Percentiles rank a stretch among this genome's conserved stretches.
Evolutionary conservation across 345 rosid genomes (phyloP).

Genomic region (Erucastrum elatum): DNA sequence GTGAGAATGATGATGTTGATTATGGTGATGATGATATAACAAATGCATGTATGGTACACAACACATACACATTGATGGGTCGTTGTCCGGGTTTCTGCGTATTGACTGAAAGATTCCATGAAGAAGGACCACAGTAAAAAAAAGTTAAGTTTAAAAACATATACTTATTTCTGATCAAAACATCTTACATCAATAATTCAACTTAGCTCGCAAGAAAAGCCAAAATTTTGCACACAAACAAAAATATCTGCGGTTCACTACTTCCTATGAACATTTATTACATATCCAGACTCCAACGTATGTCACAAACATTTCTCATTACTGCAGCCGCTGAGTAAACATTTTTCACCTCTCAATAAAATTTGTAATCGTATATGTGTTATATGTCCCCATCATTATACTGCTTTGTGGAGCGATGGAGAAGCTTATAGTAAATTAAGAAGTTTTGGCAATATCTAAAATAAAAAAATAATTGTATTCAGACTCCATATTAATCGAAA

Average conservation of each 20-base stretch:
- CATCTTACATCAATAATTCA: constrained; percentile 19
- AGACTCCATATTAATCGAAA: no score
- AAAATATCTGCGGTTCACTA: constrained; percentile 19
- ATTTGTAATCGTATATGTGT: neutral
- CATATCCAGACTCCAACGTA: constrained; percentile 41
- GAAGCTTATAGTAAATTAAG: neutral
- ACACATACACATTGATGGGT: constrained; percentile 34
- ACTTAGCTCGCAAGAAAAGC: neutral
- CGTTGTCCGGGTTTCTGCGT: constrained; percentile 42
- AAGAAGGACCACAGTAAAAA: constrained; percentile 40
- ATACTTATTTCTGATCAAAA: constrained; percentile 8
- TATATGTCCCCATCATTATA: constrained; percentile 5
- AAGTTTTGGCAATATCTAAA: neutral
- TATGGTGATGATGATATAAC: constrained; percentile 12
- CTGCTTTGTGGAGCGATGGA: neutral
- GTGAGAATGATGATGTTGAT: constrained; percentile 21
- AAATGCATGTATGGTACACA: constrained; percentile 12
- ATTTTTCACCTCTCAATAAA: constrained; percentile 14
- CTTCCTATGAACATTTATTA: constrained; percentile 39
- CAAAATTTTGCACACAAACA: neutral
- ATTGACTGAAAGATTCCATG: constrained; percentile 45
- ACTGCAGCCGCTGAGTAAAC: constrained; percentile 27
- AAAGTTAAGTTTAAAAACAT: constrained; percentile 5
- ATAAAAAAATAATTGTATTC: neutral
- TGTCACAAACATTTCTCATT: constrained; percentile 33